phyloP scores from a whole-genome alignment of 2,329 filamentous ascomycete species.

The Microcyclosporella mali region DNA sequence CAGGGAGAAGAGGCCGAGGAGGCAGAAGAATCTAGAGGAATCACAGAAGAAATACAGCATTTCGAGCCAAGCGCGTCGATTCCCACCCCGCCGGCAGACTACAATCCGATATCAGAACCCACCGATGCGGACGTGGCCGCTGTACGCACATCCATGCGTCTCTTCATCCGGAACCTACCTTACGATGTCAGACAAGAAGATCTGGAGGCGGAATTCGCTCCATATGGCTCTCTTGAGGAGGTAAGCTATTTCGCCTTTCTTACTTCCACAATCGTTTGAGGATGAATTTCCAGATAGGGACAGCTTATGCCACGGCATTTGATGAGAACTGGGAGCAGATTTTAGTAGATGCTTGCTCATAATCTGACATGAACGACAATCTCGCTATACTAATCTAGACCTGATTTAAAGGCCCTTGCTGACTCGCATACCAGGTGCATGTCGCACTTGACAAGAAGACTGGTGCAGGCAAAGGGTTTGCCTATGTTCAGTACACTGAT shows the following conservation, averaged over 20 bases:
- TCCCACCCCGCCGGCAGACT: constrained; percentile 15
- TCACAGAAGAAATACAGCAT: constrained; percentile 3
- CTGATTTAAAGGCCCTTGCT: background rate
- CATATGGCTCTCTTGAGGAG: constrained; percentile 75
- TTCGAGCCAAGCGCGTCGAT: constrained; percentile 5
- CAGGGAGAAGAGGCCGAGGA: constrained; percentile 9
- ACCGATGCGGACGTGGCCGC: background rate
- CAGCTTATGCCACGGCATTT: constrained; percentile 92
- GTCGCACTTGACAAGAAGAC: constrained; percentile 65
- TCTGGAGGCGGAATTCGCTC: constrained; percentile 62
- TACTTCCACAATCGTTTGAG: constrained; percentile 41
- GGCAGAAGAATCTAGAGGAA: constrained; percentile 21
- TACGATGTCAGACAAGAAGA: constrained; percentile 75
- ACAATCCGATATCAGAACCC: constrained; percentile 21
- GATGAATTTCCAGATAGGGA: constrained; percentile 99
- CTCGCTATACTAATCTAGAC: constrained; percentile 16
- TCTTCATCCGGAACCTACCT: constrained; percentile 85
- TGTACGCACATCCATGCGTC: constrained; percentile 64
- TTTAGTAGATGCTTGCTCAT: constrained; percentile 99
- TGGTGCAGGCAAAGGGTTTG: constrained; percentile 80
- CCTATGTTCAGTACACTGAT: constrained; percentile 73
- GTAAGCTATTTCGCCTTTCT: constrained; percentile 52
- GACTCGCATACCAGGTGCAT: constrained; percentile 62
- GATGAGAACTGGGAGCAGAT: constrained; percentile 78
- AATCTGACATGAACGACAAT: constrained; percentile 40